Percentiles rank a stretch among this genome's conserved stretches.
These are phyloP conservation scores for Colletotrichum liriopes DNA, from an alignment of 2,329 filamentous ascomycete species.

Conservation along the genomic window DNA sequence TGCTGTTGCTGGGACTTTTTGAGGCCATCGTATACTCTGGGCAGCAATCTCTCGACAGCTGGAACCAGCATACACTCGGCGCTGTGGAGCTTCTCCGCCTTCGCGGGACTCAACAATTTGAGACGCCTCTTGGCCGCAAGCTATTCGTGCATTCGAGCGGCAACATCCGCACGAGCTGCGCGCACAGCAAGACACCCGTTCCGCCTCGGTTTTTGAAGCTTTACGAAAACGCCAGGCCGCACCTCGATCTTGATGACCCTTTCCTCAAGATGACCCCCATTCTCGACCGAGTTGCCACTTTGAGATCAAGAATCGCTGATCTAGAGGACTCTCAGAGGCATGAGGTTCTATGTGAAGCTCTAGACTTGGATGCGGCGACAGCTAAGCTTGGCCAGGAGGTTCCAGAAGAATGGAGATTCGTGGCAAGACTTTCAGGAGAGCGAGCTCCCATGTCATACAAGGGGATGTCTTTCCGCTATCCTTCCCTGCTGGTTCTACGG, in stretches of 20 bases:
- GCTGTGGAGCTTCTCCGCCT: slow-evolving; percentile 48
- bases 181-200: slow-evolving; percentile 46
- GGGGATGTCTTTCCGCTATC: slow-evolving; percentile 44
- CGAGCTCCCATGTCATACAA: slow-evolving; percentile 42
- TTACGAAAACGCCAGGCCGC: slow-evolving; percentile 28
- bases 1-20: slow-evolving; percentile 49
- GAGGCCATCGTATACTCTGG: slow-evolving; percentile 48
- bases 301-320: slow-evolving; percentile 40
- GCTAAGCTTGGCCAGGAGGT: slow-evolving; percentile 18
- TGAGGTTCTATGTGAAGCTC: slow-evolving; percentile 44
- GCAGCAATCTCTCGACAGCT: slow-evolving; percentile 46
- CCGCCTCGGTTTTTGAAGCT: slow-evolving; percentile 45
- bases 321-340: slow-evolving; percentile 15
- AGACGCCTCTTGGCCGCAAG: slow-evolving; percentile 43
- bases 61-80: slow-evolving; percentile 48
- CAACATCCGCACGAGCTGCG: slow-evolving; percentile 49
- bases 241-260: slow-evolving; percentile 42
- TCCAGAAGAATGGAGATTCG: slow-evolving; percentile 33
- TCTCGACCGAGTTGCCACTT: slow-evolving; percentile 42
- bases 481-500: slow-evolving; percentile 44
- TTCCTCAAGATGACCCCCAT: slow-evolving; percentile 41
- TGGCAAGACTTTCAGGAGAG: slow-evolving; percentile 18
- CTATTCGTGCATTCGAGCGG: slow-evolving; percentile 48
- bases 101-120: slow-evolving; percentile 45
- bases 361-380: slow-evolving; percentile 43